Conservation (phyloP, 2,329 filamentous ascomycete species). For the Monilinia laxa region DNA sequence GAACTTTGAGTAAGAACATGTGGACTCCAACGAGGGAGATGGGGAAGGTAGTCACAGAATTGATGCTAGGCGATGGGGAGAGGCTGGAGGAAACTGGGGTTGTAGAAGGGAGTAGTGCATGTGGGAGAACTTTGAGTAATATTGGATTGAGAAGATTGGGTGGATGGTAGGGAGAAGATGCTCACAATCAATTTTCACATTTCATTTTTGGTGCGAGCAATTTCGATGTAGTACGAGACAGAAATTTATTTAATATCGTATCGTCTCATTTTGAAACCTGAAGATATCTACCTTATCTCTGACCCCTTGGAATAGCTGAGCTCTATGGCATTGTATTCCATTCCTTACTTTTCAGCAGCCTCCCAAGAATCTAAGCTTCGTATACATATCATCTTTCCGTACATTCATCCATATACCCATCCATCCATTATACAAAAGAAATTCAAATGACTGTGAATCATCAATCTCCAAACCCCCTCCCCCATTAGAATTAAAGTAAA, state of each 20-base stretch:
- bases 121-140: slow-evolving; percentile 43
- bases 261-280: background rate
- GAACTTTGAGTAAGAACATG: slow-evolving; percentile 38
- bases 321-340: background rate
- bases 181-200: background rate
- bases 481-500: slow-evolving; percentile 6
- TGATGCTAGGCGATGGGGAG: slow-evolving; percentile 50
- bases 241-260: background rate
- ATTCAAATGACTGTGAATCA: background rate
- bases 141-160: slow-evolving; percentile 44
- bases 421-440: slow-evolving; percentile 2
- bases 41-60: slow-evolving; percentile 48
- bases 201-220: background rate
- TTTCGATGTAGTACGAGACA: background rate
- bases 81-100: slow-evolving; percentile 43
- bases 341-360: background rate
- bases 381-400: background rate
- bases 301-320: background rate
- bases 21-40: slow-evolving; percentile 49
- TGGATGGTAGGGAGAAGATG: slow-evolving; percentile 24
- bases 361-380: background rate
- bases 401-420: background rate
- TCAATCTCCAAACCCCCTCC: background rate
- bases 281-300: background rate
- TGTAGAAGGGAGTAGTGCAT: slow-evolving; percentile 41